phyloP scores from a whole-genome alignment of 208 protist genomes.

The Herpetomonas samuelpessoai region DNA sequence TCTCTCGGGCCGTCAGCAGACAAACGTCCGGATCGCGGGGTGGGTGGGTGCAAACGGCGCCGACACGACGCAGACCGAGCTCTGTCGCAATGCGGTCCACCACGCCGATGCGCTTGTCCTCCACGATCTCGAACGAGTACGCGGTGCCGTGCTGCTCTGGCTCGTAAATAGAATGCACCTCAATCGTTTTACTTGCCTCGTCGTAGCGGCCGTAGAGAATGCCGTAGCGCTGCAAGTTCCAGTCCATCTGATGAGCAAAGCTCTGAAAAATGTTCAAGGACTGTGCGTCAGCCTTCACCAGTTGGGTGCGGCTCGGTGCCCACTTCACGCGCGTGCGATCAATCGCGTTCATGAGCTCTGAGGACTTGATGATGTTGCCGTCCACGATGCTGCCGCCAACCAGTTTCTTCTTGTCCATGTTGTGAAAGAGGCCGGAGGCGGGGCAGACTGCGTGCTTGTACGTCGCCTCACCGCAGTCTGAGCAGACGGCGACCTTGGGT shows the following conservation, averaged over 20 bases:
- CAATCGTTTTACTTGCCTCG: conserved; percentile 24
- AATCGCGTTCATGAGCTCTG: conserved; percentile 72
- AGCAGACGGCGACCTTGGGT: conserved; percentile 51
- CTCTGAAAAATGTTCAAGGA: conserved; percentile 86
- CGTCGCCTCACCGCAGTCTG: conserved; percentile 46
- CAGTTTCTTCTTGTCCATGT: conserved; percentile 49
- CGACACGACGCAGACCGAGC: conserved; percentile 77
- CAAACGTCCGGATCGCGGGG: conserved; percentile 38
- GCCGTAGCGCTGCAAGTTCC: conserved; percentile 80
- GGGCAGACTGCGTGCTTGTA: conserved; percentile 64
- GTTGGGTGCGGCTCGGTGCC: conserved; percentile 62
- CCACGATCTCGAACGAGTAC: conserved; percentile 39
- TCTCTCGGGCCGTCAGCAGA: conserved; percentile 21
- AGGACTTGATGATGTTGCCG: conserved; percentile 47
- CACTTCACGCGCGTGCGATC: conserved; percentile 73
- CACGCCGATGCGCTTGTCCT: conserved; percentile 31
- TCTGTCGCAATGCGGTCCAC: conserved; percentile 59
- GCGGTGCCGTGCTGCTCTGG: conserved; percentile 73
- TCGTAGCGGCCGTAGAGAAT: conserved; percentile 84
- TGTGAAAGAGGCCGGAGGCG: conserved; percentile 69
- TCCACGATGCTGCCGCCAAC: conserved; percentile 62
- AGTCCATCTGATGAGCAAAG: conserved; percentile 67
- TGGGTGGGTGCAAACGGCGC: conserved; percentile 77
- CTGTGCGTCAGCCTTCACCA: conserved; percentile 68
- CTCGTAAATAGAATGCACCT: conserved; percentile 88